phyloP scores from a whole-genome alignment of 306 rosid species.

The Dryas octopetala region DNA sequence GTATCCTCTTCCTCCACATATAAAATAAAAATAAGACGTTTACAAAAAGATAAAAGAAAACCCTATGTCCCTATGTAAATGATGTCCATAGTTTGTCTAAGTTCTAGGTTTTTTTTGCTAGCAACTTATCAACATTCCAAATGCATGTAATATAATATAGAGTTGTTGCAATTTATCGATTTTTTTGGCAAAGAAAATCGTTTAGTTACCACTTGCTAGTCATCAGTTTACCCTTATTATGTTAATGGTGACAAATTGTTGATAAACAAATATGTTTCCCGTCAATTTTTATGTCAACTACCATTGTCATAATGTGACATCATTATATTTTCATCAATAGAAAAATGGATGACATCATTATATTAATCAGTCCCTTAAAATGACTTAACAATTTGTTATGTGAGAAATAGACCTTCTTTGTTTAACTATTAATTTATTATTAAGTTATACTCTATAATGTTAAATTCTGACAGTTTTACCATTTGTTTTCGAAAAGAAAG shows the following conservation, averaged over 20 bases:
- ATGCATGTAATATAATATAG: background rate
- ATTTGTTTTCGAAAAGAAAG: no score
- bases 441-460: no score
- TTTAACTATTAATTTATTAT: background rate
- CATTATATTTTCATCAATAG: background rate
- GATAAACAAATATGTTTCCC: background rate
- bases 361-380: background rate
- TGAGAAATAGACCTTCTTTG: background rate
- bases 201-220: background rate
- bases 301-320: background rate
- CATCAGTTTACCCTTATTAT: background rate
- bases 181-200: background rate
- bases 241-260: background rate
- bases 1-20: background rate
- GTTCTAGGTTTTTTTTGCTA: background rate
- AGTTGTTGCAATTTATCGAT: background rate
- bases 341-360: background rate
- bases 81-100: background rate
- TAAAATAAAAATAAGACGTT: background rate
- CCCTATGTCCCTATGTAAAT: background rate
- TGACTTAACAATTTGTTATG: background rate
- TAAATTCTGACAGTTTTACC: no score
- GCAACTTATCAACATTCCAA: background rate
- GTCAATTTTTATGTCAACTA: conserved; percentile 9
- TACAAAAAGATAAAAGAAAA: background rate